Evolutionary conservation across 441 rosid species (phyloP).

Genomic region (Eutrema salsugineum): DNA sequence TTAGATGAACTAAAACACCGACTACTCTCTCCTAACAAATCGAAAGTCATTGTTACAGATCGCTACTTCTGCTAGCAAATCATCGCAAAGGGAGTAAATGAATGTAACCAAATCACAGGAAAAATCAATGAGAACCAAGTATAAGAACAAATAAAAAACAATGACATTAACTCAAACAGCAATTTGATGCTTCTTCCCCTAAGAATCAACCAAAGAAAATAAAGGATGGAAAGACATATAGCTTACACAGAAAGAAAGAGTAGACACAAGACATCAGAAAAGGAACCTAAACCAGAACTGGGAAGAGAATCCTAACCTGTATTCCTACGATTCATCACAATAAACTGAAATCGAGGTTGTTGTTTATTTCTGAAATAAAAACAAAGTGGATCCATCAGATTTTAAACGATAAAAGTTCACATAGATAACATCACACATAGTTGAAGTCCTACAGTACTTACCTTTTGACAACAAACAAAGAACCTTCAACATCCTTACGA

Average conservation of each 20-base stretch:
- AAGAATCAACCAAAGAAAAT: neutral
- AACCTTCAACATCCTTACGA: slow-evolving; percentile 98
- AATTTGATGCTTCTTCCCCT: neutral
- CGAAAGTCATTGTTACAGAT: neutral
- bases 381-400: neutral
- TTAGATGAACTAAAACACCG: neutral
- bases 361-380: slow-evolving; percentile 61
- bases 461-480: slow-evolving; percentile 95
- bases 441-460: slow-evolving; percentile 1
- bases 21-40: neutral
- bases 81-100: neutral
- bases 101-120: neutral
- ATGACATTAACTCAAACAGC: neutral
- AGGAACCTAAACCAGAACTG: neutral
- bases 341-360: slow-evolving; percentile 96
- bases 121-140: neutral
- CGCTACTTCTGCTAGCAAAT: neutral
- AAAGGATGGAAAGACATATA: neutral
- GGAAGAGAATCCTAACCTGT: slow-evolving; percentile 49
- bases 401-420: neutral
- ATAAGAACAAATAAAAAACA: neutral
- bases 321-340: slow-evolving; percentile 95
- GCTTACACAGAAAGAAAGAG: neutral
- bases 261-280: neutral
- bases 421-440: neutral